Evolutionary conservation across 2,329 filamentous ascomycete genomes (phyloP).

Genomic region (Coniochaeta sp.): DNA sequence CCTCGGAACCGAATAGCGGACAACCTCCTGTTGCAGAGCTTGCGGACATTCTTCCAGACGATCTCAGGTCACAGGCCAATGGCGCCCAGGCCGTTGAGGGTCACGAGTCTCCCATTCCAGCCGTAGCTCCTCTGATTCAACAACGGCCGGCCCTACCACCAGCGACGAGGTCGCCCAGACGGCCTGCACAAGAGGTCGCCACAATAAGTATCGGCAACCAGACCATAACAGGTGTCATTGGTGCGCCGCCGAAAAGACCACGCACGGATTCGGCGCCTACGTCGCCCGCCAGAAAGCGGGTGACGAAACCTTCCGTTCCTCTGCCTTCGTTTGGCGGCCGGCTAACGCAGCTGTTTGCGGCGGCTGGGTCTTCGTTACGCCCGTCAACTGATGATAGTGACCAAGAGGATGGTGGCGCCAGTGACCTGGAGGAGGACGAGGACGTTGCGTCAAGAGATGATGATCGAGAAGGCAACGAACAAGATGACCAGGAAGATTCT

Average conservation of each 20-base stretch:
- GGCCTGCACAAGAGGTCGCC: conserved; percentile 55
- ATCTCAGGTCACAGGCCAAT: not conserved
- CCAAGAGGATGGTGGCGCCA: conserved; percentile 4
- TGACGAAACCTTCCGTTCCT: conserved; percentile 14
- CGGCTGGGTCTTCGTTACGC: conserved; percentile 20
- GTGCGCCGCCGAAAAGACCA: conserved; percentile 37
- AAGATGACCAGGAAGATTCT: conserved; percentile 15
- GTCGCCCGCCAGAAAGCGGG: not conserved
- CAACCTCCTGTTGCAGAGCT: not conserved
- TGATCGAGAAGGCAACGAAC: conserved; percentile 4
- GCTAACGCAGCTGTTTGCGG: conserved; percentile 36
- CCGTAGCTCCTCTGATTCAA: conserved; percentile 23
- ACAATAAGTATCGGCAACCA: conserved; percentile 68
- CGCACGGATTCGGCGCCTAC: conserved; percentile 2
- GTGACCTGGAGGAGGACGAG: conserved; percentile 6
- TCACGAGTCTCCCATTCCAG: conserved; percentile 23
- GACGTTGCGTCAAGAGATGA: conserved; percentile 10
- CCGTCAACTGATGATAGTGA: conserved; percentile 9
- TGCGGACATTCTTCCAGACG: not conserved
- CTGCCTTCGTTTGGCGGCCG: conserved; percentile 36
- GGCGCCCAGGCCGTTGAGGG: not conserved
- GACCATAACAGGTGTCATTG: conserved; percentile 59
- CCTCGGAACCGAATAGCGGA: not conserved
- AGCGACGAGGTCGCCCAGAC: conserved; percentile 35
- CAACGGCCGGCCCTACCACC: conserved; percentile 16